These are phyloP conservation scores for Onygenales sp. DNA, from an alignment of 2,329 filamentous ascomycete species.

Conservation along the genomic window DNA sequence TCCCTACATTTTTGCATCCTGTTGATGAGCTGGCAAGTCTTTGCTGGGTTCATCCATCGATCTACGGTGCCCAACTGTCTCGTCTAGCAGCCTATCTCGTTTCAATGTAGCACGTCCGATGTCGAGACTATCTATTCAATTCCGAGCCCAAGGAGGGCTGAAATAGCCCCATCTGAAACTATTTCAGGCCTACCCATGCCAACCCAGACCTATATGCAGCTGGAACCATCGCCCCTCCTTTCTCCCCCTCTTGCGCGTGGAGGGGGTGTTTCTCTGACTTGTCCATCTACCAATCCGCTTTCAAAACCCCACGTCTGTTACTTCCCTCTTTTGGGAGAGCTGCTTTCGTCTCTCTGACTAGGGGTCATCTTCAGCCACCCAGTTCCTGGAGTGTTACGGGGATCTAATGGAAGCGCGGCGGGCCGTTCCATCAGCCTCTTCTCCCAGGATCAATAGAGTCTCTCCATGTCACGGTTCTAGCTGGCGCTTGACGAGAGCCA, in stretches of 20 bases:
- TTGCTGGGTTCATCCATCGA: slow-evolving; percentile 28
- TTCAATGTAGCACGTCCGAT: neutral
- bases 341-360: slow-evolving; percentile 1
- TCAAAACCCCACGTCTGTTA: neutral
- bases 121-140: neutral
- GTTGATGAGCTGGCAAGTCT: slow-evolving; percentile 16
- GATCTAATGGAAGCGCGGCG: slow-evolving; percentile 33
- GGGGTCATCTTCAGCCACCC: slow-evolving; percentile 4
- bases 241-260: neutral
- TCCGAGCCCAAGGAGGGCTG: neutral
- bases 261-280: neutral
- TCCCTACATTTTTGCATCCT: slow-evolving; percentile 9
- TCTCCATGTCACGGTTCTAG: slow-evolving; percentile 19
- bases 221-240: neutral
- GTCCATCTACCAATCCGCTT: slow-evolving; percentile 7
- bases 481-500: slow-evolving; percentile 22
- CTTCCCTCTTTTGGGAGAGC: slow-evolving; percentile 8
- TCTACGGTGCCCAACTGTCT: slow-evolving; percentile 18
- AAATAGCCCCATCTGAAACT: neutral
- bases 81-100: neutral
- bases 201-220: neutral
- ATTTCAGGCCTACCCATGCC: neutral
- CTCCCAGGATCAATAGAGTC: slow-evolving; percentile 29
- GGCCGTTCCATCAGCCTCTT: slow-evolving; percentile 32
- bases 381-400: slow-evolving; percentile 9